These are phyloP conservation scores for Amanita phalloides DNA, from an alignment of 768 basidiomycete species.

Conservation along the genomic window DNA sequence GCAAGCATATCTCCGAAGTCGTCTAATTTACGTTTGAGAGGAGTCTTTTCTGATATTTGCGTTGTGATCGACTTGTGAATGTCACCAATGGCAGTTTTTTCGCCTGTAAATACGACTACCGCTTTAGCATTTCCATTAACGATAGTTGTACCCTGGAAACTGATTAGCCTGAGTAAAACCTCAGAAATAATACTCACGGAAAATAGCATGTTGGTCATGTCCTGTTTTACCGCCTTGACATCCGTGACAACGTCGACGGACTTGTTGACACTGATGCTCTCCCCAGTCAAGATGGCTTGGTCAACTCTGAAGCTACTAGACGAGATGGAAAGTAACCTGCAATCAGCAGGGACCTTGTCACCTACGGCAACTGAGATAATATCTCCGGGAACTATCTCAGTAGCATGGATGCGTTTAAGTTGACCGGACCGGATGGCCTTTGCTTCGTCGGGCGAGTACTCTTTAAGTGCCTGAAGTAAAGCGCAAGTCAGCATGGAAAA, in stretches of 20 bases:
- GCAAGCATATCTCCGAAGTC: constrained; percentile 97
- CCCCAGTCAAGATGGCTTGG: constrained; percentile 95
- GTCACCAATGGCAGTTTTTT: constrained; percentile 86
- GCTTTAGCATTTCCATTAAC: constrained; percentile 89
- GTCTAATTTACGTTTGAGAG: constrained; percentile 92
- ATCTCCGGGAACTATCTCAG: constrained; percentile 91
- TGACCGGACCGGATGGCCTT: constrained; percentile 74
- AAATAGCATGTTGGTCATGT: constrained; percentile 96
- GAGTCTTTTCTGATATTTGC: constrained; percentile 93
- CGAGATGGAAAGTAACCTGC: constrained; percentile 77
- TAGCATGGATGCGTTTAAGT: constrained; percentile 66
- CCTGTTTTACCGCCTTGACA: constrained; percentile 83
- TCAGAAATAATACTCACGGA: constrained; percentile 38
- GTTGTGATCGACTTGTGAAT: constrained; percentile 95
- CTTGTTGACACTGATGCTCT: constrained; percentile 86
- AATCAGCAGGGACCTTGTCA: constrained; percentile 94
- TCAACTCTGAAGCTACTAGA: constrained; percentile 93
- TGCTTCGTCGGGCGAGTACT: constrained; percentile 96
- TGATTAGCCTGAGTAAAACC: neutral
- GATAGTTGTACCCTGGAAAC: constrained; percentile 78
- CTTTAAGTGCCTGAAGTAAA: constrained; percentile 70
- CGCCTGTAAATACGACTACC: constrained; percentile 80
- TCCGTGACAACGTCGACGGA: constrained; percentile 58
- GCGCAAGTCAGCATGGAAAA: constrained; percentile 2
- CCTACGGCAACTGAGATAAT: constrained; percentile 87